A percentile compares a stretch with the other conserved stretches of the same genome.
These are phyloP conservation scores for Maudiozyma bulderi DNA, from an alignment of 805 yeast species.

Conservation along the genomic window DNA sequence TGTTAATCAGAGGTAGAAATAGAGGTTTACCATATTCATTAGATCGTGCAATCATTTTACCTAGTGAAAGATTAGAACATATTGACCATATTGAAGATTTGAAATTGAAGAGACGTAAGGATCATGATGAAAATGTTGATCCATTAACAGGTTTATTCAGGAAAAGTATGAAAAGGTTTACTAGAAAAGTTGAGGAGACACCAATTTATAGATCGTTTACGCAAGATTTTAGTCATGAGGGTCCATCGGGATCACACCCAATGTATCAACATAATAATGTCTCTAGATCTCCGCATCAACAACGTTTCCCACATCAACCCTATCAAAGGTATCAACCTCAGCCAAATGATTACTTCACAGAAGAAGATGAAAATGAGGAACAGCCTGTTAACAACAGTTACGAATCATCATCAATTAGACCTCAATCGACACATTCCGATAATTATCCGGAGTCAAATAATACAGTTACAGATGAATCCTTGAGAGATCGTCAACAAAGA, in stretches of 20 bases:
- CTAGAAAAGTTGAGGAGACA: background rate
- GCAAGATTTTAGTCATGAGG: background rate
- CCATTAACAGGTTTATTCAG: constrained; percentile 25
- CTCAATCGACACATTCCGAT: too few relatives aligned
- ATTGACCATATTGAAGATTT: constrained; percentile 50
- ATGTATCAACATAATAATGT: background rate
- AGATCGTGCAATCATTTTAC: constrained; percentile 88
- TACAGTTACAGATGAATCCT: background rate
- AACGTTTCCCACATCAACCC: background rate
- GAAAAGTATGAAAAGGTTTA: constrained; percentile 9
- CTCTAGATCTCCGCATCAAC: background rate
- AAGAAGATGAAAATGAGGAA: background rate
- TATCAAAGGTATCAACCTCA: background rate
- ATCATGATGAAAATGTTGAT: constrained; percentile 10
- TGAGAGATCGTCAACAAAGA: background rate
- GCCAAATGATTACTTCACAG: background rate
- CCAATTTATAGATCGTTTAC: background rate
- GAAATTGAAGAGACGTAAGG: constrained; percentile 11
- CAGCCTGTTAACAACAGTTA: background rate
- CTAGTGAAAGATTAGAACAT: constrained; percentile 53
- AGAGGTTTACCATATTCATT: constrained; percentile 91
- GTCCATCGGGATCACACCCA: background rate
- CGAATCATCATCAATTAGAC: background rate
- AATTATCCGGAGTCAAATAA: too few relatives aligned
- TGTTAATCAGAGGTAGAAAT: constrained; percentile 92